These are phyloP conservation scores for Salix udensis DNA, from an alignment of 345 rosid genomes.

Conservation along the genomic window DNA sequence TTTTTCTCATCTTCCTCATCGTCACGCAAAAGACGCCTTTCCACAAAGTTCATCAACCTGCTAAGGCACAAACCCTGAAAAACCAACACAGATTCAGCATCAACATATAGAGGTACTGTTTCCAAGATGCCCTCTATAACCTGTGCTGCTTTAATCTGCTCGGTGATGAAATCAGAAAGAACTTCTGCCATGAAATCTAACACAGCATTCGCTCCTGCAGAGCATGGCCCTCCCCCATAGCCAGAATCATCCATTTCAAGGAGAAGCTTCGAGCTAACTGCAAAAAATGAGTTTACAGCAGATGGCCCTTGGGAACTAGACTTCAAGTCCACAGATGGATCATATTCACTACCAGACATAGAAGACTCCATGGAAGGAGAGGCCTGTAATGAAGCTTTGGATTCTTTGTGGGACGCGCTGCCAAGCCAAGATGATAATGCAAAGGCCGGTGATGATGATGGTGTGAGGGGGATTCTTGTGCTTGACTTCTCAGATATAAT, in stretches of 20 bases:
- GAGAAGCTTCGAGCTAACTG: constrained; percentile 66
- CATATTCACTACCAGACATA: constrained; percentile 58
- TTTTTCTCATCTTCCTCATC: constrained; percentile 96
- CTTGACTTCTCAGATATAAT: constrained; percentile 74
- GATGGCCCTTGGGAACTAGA: constrained; percentile 54
- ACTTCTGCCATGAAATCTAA: constrained; percentile 97
- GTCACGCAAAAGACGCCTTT: constrained; percentile 95
- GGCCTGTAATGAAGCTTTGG: constrained; percentile 41
- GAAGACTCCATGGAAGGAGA: constrained; percentile 68
- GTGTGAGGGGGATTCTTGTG: constrained; percentile 47
- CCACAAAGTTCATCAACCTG: constrained; percentile 91
- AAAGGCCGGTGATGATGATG: constrained; percentile 67
- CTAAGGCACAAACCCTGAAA: constrained; percentile 94
- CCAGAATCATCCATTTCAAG: constrained; percentile 90
- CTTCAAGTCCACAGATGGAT: constrained; percentile 65
- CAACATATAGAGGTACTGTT: constrained; percentile 82
- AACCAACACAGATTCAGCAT: constrained; percentile 80
- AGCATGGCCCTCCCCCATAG: constrained; percentile 98
- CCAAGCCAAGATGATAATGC: constrained; percentile 83
- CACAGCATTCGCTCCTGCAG: constrained; percentile 94
- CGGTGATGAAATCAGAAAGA: constrained; percentile 83
- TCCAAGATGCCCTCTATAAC: constrained; percentile 79
- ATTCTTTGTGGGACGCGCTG: constrained; percentile 53
- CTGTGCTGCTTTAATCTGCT: constrained; percentile 85
- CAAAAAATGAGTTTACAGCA: constrained; percentile 46